Evolutionary conservation across 139 green algal species (phyloP).

Genomic region (Chlamydomonas sp.): DNA sequence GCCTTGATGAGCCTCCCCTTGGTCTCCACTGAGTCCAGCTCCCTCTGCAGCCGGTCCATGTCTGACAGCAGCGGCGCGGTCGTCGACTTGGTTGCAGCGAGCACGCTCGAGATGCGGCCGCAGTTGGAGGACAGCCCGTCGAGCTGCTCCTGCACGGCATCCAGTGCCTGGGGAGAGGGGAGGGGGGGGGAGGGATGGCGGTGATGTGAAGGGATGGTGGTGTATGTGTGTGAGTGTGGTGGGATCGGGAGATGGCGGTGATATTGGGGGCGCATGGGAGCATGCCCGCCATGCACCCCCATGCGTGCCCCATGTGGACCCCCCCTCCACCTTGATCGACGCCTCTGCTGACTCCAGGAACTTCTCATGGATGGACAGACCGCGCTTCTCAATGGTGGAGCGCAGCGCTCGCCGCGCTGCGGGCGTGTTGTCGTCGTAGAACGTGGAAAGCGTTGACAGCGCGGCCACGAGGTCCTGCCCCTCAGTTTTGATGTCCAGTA

Average conservation of each 20-base stretch:
- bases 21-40: constrained; percentile 45
- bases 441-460: constrained; percentile 61
- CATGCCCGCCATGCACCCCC: no score
- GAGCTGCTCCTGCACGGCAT: constrained; percentile 70
- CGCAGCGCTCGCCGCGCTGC: constrained; percentile 28
- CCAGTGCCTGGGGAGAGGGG: constrained; percentile 51
- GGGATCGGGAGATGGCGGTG: background rate
- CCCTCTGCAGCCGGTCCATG: constrained; percentile 45
- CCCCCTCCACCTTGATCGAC: constrained; percentile 49
- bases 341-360: constrained; percentile 65
- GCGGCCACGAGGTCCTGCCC: constrained; percentile 67
- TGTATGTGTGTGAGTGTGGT: constrained; percentile 9
- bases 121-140: constrained; percentile 61
- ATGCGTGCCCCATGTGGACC: no score
- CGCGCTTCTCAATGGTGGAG: constrained; percentile 66
- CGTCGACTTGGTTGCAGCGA: constrained; percentile 30
- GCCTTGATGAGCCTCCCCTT: constrained; percentile 59
- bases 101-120: constrained; percentile 34
- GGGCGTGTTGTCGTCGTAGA: constrained; percentile 70
- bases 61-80: constrained; percentile 48
- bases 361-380: constrained; percentile 64
- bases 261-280: no score
- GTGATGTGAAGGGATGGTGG: background rate
- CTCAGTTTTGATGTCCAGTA: constrained; percentile 81
- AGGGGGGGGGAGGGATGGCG: background rate